Evolutionary conservation across 768 basidiomycete genomes (phyloP), one percentile per base, ranked within the genome.

Genomic region (Leucocoprinus birnbaumii): DNA sequence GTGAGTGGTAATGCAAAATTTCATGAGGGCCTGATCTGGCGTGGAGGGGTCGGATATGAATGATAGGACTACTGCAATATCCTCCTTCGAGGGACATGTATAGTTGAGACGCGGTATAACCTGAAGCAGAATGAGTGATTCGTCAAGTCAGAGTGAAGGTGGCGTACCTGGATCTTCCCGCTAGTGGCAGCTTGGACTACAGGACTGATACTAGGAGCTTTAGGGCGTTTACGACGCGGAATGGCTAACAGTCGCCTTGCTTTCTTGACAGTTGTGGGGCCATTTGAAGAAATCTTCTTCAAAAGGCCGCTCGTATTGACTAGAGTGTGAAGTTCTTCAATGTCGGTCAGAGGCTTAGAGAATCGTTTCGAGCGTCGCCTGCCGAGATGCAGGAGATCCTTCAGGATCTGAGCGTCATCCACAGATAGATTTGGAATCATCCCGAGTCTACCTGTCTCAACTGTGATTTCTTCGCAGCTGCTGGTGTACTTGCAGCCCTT

Each of bases 401-500:
- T 70, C 51, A 81, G 60, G n/a, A 65, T 57, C 44, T 62, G 65
- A 35, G 72, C 76, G n/a, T 81, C 72, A 6, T 70, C 70, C 35
- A 77, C 65, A n/a, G 76, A 76, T 16, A 81, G 70, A 60, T 80
- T 79, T 0, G 78, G 76, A 55, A 79, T 78, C 18, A 62, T 68
- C 40, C 80, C 79, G 11, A 81, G 58, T 46, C 65, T 64, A 4
- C 74, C 73, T 35, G 72, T 63, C n/a, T 65, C 52, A 14, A 72
- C 47, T 10, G 76, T 68, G 18, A 63, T 67, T 13, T 59, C 41
- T 57, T 66, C 65, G 55, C 79, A 80, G 19, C 68, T 69, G 7
- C 62, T 22, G 49, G 73, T 65, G 57, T 68, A 80, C 9, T 68
- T 70, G 56, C 80, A 81, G 3, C 69, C 67, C 16, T 69, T 70